phyloP scores from a whole-genome alignment of 257 asterid genomes.

The Solanum stenotomum region DNA sequence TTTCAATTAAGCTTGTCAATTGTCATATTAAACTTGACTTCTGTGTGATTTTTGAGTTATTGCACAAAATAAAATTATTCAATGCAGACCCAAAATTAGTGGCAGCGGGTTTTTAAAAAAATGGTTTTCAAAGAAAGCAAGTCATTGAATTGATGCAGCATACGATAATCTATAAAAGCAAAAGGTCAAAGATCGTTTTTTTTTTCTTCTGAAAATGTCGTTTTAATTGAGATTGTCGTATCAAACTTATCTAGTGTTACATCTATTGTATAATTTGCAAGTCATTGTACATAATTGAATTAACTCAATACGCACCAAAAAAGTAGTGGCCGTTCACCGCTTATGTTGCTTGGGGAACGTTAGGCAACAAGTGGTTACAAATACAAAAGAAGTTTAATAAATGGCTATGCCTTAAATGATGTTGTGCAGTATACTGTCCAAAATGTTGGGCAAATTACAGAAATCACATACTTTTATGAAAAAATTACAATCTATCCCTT shows the following conservation, averaged over 20 bases:
- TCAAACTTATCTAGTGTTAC: not conserved
- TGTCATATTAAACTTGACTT: not conserved
- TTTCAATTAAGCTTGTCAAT: not conserved
- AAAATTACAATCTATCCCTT: too few relatives aligned
- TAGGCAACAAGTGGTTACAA: not conserved
- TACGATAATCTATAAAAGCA: not conserved
- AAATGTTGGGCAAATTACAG: not conserved
- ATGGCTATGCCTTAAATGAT: not conserved
- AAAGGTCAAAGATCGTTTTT: not conserved
- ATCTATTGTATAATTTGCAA: rapidly evolving
- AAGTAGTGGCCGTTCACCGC: too few relatives aligned
- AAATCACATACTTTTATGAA: too few relatives aligned
- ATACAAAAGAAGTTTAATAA: not conserved
- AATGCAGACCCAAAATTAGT: not conserved
- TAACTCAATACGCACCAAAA: not conserved
- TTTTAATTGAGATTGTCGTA: not conserved
- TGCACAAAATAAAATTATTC: not conserved
- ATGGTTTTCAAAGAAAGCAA: not conserved
- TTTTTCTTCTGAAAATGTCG: too few relatives aligned
- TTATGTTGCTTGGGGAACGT: not conserved
- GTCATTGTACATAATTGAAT: not conserved
- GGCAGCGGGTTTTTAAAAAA: rapidly evolving
- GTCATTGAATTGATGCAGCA: not conserved
- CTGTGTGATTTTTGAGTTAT: not conserved
- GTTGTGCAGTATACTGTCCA: not conserved